Evolutionary conservation across 2,329 filamentous ascomycete genomes (phyloP), one percentile per base, ranked within the genome.

Genomic region (Xylaria sp.): DNA sequence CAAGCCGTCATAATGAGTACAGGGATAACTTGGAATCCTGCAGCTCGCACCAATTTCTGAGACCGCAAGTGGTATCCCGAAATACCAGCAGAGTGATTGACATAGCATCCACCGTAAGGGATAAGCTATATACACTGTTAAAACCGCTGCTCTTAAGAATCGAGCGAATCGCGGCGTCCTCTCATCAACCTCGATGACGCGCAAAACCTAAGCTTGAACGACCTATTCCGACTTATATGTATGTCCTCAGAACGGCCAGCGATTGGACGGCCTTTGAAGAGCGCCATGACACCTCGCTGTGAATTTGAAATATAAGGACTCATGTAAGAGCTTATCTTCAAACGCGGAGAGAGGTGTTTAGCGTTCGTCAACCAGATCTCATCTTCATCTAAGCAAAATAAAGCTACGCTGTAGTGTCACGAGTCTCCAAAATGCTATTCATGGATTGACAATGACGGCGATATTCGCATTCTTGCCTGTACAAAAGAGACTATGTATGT

Each of bases 401-500:
- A 51, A 6, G 20, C 9, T 38, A 38, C 38, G 38, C 13, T 15
- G 15, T 40, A 17, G 38, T 40, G 38, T 57, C 26, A 58, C 44
- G 31, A 46, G 6, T 28, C 20, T 53, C 26, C 3, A 26, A 38
- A 38, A 20, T 17, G 17, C 9, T 2, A 48, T 7, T 10, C 13
- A 53, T 23, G 26, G 31, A 23, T 61, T 1, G 58, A 36, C 38
- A 59, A 49, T 33, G 20, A 44, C 33, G 17, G 40, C 42, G 59
- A 36, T 66, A 66, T 62, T 64, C 53, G 38, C 46, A 53, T 63
- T 67, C 44, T 67, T 26, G 59, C 53, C 65, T 69, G 66, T 72
- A 76, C 74, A 76, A 75, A 76, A 64, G 72, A 72, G 67, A 72
- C 65, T 67, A 59, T 69, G 7, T 70, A 40, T 40, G 54, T 58